Evolutionary conservation across 2,329 filamentous ascomycete genomes (phyloP).

Genomic region (Colletotrichum acutatum): DNA sequence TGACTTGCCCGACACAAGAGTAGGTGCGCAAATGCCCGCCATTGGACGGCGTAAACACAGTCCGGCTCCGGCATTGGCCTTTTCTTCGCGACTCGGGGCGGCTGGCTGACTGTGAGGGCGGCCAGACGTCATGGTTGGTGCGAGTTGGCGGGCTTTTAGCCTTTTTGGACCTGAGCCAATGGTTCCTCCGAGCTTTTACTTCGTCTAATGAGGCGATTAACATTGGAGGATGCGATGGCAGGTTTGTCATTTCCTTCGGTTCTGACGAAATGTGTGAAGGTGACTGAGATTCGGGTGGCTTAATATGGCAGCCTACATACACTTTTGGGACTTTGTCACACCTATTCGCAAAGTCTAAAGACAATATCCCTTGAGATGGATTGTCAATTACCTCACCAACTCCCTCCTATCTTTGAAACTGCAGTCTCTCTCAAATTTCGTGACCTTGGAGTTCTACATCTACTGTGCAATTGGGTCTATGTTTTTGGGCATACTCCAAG

Average conservation of each 20-base stretch:
- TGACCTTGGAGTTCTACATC: too few species aligned
- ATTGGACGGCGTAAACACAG: conserved; percentile 1
- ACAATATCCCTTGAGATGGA: background rate
- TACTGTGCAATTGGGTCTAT: too few species aligned
- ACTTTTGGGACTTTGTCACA: too few species aligned
- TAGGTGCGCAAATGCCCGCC: background rate
- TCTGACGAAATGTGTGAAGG: background rate
- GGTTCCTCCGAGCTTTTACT: conserved; percentile 20
- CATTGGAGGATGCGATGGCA: background rate
- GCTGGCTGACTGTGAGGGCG: conserved; percentile 6
- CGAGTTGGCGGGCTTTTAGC: background rate
- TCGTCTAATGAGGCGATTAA: background rate
- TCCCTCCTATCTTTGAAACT: too few species aligned
- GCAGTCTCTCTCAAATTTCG: too few species aligned
- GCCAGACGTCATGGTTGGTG: conserved; percentile 1
- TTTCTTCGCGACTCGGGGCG: background rate
- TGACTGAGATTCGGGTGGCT: background rate
- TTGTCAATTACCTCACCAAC: too few species aligned
- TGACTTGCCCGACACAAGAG: background rate
- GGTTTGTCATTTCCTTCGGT: background rate
- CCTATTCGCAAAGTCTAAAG: background rate
- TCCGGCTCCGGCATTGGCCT: background rate
- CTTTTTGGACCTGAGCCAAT: conserved; percentile 9
- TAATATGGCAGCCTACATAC: background rate
- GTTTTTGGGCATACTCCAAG: too few species aligned